Conservation (phyloP, 176 grass and related monocot genomes). For the Eremochloa ophiuroides region DNA sequence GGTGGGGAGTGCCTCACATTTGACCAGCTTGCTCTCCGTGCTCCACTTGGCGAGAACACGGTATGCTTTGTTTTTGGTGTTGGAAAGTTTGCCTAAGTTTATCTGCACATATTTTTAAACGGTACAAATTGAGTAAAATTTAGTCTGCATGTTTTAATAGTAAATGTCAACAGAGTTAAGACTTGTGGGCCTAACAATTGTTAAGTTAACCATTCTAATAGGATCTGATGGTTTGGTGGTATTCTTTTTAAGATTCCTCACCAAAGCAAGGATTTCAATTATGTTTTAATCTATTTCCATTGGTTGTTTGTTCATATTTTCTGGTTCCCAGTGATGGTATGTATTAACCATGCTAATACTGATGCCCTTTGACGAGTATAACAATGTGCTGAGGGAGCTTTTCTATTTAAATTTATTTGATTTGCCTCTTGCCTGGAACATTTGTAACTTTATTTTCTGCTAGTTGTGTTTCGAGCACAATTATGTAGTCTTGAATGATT, state of each 20-base stretch:
- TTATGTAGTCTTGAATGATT: slow-evolving; percentile 9
- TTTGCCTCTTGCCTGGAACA: not conserved
- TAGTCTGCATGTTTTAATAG: not conserved
- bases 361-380: slow-evolving; percentile 50
- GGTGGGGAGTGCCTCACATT: slow-evolving; percentile 91
- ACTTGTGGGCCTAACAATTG: not conserved
- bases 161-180: not conserved
- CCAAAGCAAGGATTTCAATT: not conserved
- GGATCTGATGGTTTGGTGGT: not conserved
- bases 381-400: slow-evolving; percentile 58
- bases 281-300: not conserved
- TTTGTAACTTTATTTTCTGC: not conserved
- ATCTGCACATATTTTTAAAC: not conserved
- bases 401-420: not conserved
- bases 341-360: slow-evolving; percentile 82
- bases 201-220: not conserved
- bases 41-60: slow-evolving; percentile 71
- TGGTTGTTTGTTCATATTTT: not conserved
- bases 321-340: slow-evolving; percentile 62
- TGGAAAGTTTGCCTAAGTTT: not conserved
- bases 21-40: slow-evolving; percentile 82
- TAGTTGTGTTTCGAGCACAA: too few relatives aligned
- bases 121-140: not conserved
- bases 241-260: not conserved
- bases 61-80: slow-evolving; percentile 23